Percentiles rank a stretch among this genome's conserved stretches.
Conservation (phyloP, 1,139 yeast genomes). For the Protomyces arabidopsidicola region DNA sequence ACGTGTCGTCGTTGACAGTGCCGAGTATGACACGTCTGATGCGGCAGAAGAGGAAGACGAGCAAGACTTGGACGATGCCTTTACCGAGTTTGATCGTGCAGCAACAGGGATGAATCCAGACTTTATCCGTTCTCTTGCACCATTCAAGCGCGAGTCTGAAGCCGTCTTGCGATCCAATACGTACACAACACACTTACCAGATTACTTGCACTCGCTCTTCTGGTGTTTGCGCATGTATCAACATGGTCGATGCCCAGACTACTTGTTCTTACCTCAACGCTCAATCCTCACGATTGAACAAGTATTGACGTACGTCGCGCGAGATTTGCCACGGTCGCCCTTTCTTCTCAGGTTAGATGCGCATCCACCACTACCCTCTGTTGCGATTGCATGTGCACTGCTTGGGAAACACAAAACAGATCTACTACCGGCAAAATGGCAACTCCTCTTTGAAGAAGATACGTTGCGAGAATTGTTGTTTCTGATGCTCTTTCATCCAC, state of each 20-base stretch:
- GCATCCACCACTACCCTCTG: neutral
- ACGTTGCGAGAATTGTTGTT: neutral
- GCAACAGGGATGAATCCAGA: neutral
- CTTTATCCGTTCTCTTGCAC: neutral
- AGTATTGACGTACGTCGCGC: conserved; percentile 7
- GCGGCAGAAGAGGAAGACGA: conserved; percentile 19
- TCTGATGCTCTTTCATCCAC: neutral
- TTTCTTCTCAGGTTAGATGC: neutral
- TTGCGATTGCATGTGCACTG: neutral
- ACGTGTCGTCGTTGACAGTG: conserved; percentile 1
- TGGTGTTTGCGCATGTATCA: conserved; percentile 15
- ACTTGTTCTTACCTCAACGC: conserved; percentile 6
- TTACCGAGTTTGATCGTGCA: neutral
- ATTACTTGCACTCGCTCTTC: conserved; percentile 8
- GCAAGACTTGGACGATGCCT: neutral
- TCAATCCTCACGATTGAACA: conserved; percentile 12
- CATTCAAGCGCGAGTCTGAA: neutral
- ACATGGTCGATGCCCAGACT: conserved; percentile 14
- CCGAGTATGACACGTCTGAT: conserved; percentile 16
- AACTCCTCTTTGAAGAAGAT: neutral
- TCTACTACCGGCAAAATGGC: neutral
- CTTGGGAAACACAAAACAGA: neutral
- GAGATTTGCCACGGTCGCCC: neutral
- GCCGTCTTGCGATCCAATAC: neutral
- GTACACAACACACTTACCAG: conserved; percentile 4